phyloP scores from a whole-genome alignment of 352 stramenopile species.

The Poterioochromonas sp. region DNA sequence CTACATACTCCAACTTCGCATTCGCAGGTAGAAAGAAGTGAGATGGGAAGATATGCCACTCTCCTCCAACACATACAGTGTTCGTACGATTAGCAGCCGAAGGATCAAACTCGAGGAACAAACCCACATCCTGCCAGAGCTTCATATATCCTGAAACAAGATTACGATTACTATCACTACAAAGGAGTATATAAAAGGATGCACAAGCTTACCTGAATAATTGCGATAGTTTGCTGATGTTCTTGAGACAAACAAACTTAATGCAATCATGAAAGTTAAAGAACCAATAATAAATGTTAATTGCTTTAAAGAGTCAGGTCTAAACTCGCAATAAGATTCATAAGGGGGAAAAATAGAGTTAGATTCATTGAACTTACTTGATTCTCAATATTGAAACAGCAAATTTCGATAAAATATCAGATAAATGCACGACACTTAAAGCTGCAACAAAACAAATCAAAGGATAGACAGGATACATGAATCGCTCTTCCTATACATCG shows the following conservation, averaged over 20 bases:
- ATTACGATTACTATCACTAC: too few species aligned
- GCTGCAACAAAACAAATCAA: constrained; percentile 69
- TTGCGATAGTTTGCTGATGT: neutral
- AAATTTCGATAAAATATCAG: constrained; percentile 39
- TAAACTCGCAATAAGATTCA: too few species aligned
- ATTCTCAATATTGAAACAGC: neutral
- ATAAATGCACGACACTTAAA: constrained; percentile 55
- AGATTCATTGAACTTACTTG: neutral
- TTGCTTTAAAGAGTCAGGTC: neutral
- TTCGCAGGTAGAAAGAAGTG: constrained; percentile 87
- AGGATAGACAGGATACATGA: constrained; percentile 89
- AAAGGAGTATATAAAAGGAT: too few species aligned
- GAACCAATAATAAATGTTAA: neutral
- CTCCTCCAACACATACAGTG: constrained; percentile 83
- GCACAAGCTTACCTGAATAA: too few species aligned
- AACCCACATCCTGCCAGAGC: neutral
- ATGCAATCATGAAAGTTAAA: neutral
- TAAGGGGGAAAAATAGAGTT: too few species aligned
- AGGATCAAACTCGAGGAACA: neutral
- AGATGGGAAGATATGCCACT: constrained; percentile 93
- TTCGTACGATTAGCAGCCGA: constrained; percentile 34
- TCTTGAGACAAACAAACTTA: neutral
- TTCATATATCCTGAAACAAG: neutral
- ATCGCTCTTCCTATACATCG: constrained; percentile 75
- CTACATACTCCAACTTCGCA: constrained; percentile 72